Conservation (phyloP, 805 yeast genomes). For the Yamadazyma insecticola region DNA sequence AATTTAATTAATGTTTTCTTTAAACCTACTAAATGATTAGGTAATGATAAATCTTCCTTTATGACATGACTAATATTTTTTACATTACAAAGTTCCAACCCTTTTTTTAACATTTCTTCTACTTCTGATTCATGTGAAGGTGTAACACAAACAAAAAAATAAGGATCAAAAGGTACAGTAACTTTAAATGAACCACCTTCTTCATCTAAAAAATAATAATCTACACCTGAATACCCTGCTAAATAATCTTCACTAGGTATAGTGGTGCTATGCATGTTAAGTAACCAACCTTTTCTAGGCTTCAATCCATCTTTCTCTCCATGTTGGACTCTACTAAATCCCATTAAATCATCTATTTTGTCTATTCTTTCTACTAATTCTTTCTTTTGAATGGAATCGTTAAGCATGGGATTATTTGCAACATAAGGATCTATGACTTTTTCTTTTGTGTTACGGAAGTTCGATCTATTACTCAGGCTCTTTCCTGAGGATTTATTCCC, state of each 20-base stretch:
- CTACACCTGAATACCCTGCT: slow-evolving; percentile 84
- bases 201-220: slow-evolving; percentile 89
- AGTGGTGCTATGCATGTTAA: slow-evolving; percentile 88
- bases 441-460: too few species aligned
- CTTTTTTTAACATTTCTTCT: slow-evolving; percentile 74
- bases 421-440: slow-evolving; percentile 17
- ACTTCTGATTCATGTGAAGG: slow-evolving; percentile 65
- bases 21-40: slow-evolving; percentile 84
- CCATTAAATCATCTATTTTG: slow-evolving; percentile 75
- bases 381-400: slow-evolving; percentile 37
- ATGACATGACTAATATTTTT: slow-evolving; percentile 51
- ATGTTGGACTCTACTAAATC: slow-evolving; percentile 72
- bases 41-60: slow-evolving; percentile 77
- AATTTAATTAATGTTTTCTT: slow-evolving; percentile 61
- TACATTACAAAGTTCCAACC: slow-evolving; percentile 54
- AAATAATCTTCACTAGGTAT: slow-evolving; percentile 53
- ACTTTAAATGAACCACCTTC: slow-evolving; percentile 96
- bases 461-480: too few species aligned
- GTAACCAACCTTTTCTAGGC: slow-evolving; percentile 79
- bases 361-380: slow-evolving; percentile 61
- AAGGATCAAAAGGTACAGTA: slow-evolving; percentile 80
- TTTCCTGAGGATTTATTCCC: too few species aligned
- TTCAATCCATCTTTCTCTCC: slow-evolving; percentile 53
- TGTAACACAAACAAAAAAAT: slow-evolving; percentile 68
- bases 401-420: slow-evolving; percentile 32